Base-by-base conservation (phyloP, 2,329 filamentous ascomycete genomes). In the Aspergillus alliaceus region DNA sequence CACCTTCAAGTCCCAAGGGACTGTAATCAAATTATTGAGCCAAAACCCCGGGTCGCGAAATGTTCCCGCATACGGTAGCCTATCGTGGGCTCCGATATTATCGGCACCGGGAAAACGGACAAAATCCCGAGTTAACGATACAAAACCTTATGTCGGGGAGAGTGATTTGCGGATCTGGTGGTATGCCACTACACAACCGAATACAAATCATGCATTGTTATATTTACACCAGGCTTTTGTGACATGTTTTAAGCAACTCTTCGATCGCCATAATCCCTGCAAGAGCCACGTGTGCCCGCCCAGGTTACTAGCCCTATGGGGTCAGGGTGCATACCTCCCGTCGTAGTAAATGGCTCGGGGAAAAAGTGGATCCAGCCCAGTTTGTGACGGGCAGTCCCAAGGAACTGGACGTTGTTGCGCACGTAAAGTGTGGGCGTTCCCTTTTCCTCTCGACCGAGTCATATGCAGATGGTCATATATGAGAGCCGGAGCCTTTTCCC, bases 281-380 rank as follows among this genome's bases (percentile, higher is more conserved):
- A 32, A 31, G 32, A 34, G 22, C 54, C 49, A 57, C 54, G 54
- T 40, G 54, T 48, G 40, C 14, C 27, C 27, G 5, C 11, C n/a
- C 29, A 49, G 37, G 32, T 37, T 7, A 14, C 15, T 24, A 29
- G 15, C 40, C 32, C 42, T 31, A 48, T 34, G n/a, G n/a, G n/a
- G n/a, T n/a, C n/a, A n/a, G n/a, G n/a, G n/a, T n/a, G n/a, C n/a
- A n/a, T n/a, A 27, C 34, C 22, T 18, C 29, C 34, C 18, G 22
- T 25, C 35, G 15, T 29, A 49, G 18, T 27, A 53, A 39, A 25
- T 27, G 20, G 39, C 20, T 51, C 29, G 39, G 27, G n/a, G n/a
- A 11, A 20, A 31, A 31, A 24, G 44, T 48, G 44, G 44, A 48
- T 32, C 44, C 44, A 15, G 15, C 40, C 3, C 40, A 40, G 37